phyloP scores from a whole-genome alignment of 192 early-diverging fungal genomes.

The Allomyces macrogynus region DNA sequence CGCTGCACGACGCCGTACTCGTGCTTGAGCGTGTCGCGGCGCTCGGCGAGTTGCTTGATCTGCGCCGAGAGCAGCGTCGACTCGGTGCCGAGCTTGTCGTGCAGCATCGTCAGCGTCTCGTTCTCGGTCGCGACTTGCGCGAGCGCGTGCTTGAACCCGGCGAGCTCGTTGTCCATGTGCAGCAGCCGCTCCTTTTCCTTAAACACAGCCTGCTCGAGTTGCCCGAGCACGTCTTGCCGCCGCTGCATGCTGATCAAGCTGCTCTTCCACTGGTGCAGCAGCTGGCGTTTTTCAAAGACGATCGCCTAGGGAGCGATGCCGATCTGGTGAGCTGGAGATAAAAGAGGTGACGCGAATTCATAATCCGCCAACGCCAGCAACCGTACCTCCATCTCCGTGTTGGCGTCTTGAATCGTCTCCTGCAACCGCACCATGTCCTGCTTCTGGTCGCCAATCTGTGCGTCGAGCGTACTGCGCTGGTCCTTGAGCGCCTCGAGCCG shows the following conservation, averaged over 20 bases:
- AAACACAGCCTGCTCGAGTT: constrained; percentile 5
- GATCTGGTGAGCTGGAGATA: background rate
- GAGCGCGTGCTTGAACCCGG: constrained; percentile 23
- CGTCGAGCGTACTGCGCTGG: constrained; percentile 25
- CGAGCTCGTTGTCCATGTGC: constrained; percentile 23
- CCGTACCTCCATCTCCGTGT: constrained; percentile 32
- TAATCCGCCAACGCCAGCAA: too few relatives aligned
- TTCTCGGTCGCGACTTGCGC: constrained; percentile 23
- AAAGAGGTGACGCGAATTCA: too few relatives aligned
- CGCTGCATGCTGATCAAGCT: constrained; percentile 27
- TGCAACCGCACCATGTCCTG: constrained; percentile 28
- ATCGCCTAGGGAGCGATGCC: constrained; percentile 18
- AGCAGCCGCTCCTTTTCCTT: constrained; percentile 24
- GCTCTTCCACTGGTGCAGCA: constrained; percentile 40
- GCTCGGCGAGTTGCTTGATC: constrained; percentile 19
- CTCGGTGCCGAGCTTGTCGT: constrained; percentile 28
- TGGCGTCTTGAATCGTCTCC: constrained; percentile 35
- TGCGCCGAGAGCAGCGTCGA: constrained; percentile 23
- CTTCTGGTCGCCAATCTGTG: constrained; percentile 31
- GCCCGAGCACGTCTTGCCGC: constrained; percentile 25
- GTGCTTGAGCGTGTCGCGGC: constrained; percentile 24
- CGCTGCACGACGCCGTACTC: constrained; percentile 14
- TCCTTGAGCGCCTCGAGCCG: constrained; percentile 32
- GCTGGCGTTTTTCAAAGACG: constrained; percentile 37
- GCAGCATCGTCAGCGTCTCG: constrained; percentile 29